These are phyloP conservation scores for Phytophthora melonis DNA, from an alignment of 352 stramenopile species.

Conservation along the genomic window DNA sequence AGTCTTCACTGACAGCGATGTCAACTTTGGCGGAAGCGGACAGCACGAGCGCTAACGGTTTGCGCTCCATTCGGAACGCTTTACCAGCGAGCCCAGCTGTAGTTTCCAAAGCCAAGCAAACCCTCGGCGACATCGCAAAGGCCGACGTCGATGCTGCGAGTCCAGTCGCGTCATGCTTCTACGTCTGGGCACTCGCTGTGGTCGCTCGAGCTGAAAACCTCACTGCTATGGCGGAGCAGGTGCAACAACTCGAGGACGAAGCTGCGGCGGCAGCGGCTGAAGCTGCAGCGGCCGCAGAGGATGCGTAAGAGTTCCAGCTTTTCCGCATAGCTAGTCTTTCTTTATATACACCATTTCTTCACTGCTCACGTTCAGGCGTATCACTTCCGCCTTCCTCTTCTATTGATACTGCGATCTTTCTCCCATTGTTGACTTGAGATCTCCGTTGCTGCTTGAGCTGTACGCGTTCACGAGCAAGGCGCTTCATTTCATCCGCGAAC, in stretches of 20 bases:
- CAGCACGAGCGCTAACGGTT: conserved; percentile 24
- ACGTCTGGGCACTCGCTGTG: conserved; percentile 62
- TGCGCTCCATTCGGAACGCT: conserved; percentile 27
- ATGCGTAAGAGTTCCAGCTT: background rate
- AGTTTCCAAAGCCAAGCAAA: conserved; percentile 50
- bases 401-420: conserved; percentile 26
- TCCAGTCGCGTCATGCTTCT: conserved; percentile 57
- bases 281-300: conserved; percentile 20
- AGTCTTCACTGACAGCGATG: conserved; percentile 22
- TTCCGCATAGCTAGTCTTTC: background rate
- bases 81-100: conserved; percentile 25
- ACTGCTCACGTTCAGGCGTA: conserved; percentile 9
- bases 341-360: conserved; percentile 3
- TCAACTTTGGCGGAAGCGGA: conserved; percentile 19
- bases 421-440: conserved; percentile 10
- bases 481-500: conserved; percentile 47
- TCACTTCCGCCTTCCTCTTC: conserved; percentile 6
- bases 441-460: conserved; percentile 31
- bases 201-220: conserved; percentile 64
- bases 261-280: conserved; percentile 29
- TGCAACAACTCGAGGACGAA: conserved; percentile 53
- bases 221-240: conserved; percentile 49
- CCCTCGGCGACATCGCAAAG: conserved; percentile 55
- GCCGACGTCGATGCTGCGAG: conserved; percentile 60
- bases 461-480: conserved; percentile 31